Evolutionary conservation across 805 yeast species (phyloP).

Genomic region (Komagataella phaffii): DNA sequence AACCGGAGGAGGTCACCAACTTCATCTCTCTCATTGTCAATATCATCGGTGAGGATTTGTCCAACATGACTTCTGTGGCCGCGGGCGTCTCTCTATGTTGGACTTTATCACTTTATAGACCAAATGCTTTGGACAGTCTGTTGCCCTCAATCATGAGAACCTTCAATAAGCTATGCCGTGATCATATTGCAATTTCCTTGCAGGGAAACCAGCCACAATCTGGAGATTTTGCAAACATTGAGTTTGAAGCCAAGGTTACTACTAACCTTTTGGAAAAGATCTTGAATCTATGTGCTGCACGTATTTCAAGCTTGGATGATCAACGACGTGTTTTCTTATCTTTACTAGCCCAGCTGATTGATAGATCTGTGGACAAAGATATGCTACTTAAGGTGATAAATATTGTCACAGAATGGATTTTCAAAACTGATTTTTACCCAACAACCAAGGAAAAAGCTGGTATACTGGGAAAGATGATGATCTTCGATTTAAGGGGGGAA

Average conservation of each 20-base stretch:
- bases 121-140: conserved; percentile 60
- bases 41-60: conserved; percentile 68
- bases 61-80: conserved; percentile 59
- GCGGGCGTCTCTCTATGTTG: conserved; percentile 78
- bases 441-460: conserved; percentile 95
- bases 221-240: conserved; percentile 18
- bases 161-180: conserved; percentile 79
- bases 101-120: conserved; percentile 68
- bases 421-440: conserved; percentile 77
- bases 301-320: conserved; percentile 83
- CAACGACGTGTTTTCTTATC: conserved; percentile 84
- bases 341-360: conserved; percentile 78
- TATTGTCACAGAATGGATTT: conserved; percentile 83
- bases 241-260: conserved; percentile 69
- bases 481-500: conserved; percentile 82
- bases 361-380: conserved; percentile 68
- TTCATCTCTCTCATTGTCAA: conserved; percentile 50
- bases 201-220: conserved; percentile 19
- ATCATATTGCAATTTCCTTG: conserved; percentile 59
- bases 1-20: conserved; percentile 46
- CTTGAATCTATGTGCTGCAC: conserved; percentile 60
- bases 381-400: conserved; percentile 62
- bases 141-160: conserved; percentile 75
- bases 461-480: conserved; percentile 83
- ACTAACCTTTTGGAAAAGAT: conserved; percentile 65